phyloP scores from a whole-genome alignment of 2,329 filamentous ascomycete species.

The Colletotrichum simmondsii region DNA sequence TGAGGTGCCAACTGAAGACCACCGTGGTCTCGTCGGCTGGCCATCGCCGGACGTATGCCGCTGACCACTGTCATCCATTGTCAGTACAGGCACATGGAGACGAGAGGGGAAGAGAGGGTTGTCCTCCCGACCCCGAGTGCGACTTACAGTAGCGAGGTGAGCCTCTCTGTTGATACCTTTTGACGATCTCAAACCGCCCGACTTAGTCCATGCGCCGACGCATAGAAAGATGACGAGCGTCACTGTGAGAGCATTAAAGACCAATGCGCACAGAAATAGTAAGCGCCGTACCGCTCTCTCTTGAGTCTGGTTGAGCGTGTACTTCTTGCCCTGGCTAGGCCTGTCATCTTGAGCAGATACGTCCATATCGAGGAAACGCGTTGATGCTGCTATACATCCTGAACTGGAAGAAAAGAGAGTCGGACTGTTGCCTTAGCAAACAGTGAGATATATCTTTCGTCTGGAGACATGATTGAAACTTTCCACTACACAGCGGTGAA shows the following conservation, averaged over 20 bases:
- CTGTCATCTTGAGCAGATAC: neutral
- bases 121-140: no score
- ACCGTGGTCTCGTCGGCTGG: conserved; percentile 8
- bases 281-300: conserved; percentile 15
- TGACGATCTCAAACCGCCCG: neutral
- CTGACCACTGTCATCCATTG: conserved; percentile 10
- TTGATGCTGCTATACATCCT: neutral
- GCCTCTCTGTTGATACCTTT: neutral
- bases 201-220: conserved; percentile 13
- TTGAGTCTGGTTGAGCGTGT: conserved; percentile 16
- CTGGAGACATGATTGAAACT: no score
- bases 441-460: neutral
- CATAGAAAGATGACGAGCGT: conserved; percentile 16
- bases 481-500: neutral
- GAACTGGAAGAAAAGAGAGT: neutral
- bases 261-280: neutral
- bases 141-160: conserved; percentile 22
- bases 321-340: conserved; percentile 8
- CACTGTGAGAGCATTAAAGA: conserved; percentile 14
- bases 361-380: neutral
- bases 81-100: neutral
- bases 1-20: conserved; percentile 13
- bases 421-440: neutral
- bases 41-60: neutral
- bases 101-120: no score